Conservation (phyloP, 805 yeast genomes). For the Ogataea pini region DNA sequence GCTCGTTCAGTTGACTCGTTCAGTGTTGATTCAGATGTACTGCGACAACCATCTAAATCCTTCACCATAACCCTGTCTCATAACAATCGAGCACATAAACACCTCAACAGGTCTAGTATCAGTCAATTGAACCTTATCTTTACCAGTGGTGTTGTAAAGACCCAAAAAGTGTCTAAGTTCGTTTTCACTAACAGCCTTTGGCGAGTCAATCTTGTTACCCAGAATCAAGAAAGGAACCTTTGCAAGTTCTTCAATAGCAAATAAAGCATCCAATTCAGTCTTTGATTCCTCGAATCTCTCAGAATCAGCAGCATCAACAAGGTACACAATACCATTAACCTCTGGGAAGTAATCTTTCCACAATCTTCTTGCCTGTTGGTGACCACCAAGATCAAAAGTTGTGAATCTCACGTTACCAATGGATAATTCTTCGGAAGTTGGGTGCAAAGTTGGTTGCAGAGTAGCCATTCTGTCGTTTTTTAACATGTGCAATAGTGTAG, state of each 20-base stretch:
- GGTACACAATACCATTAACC: constrained; percentile 94
- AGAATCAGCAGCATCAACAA: constrained; percentile 96
- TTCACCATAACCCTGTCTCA: constrained; percentile 98
- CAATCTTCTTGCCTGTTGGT: constrained; percentile 96
- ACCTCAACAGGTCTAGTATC: constrained; percentile 90
- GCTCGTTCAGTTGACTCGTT: neutral
- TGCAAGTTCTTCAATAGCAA: constrained; percentile 87
- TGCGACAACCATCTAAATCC: constrained; percentile 98
- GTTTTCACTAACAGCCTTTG: constrained; percentile 91
- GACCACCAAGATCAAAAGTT: constrained; percentile 98
- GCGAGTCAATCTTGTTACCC: constrained; percentile 96
- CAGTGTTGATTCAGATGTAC: constrained; percentile 56
- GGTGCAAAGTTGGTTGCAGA: constrained; percentile 96
- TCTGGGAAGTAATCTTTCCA: constrained; percentile 99
- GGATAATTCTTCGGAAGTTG: constrained; percentile 96
- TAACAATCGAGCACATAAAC: constrained; percentile 95
- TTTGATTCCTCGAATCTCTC: constrained; percentile 94
- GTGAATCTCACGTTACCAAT: constrained; percentile 96
- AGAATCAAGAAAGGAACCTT: constrained; percentile 89
- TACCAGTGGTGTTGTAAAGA: constrained; percentile 87
- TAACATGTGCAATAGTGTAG: constrained; percentile 82
- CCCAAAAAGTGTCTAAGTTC: constrained; percentile 91
- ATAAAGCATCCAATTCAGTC: constrained; percentile 90
- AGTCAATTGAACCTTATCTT: constrained; percentile 68
- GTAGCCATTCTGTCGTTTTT: constrained; percentile 97